Conservation (phyloP, 306 rosid genomes). For the Amphicarpaea edgeworthii region DNA sequence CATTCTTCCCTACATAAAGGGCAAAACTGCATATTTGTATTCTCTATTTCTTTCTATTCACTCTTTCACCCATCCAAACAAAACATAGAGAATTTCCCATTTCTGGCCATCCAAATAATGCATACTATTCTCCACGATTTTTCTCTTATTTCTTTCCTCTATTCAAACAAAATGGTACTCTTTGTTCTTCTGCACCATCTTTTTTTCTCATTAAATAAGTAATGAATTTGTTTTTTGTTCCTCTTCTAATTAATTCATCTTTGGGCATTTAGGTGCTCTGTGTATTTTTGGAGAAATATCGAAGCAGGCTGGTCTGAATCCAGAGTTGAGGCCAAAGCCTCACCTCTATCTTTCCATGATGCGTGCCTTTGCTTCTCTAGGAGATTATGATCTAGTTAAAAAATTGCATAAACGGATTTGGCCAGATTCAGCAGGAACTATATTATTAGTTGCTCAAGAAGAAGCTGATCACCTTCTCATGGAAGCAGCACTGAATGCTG, state of each 20-base stretch:
- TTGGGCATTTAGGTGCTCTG: constrained; percentile 64
- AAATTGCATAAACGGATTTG: constrained; percentile 69
- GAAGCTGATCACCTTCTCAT: constrained; percentile 92
- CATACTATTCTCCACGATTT: neutral
- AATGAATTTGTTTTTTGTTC: constrained; percentile 25
- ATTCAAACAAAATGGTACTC: neutral
- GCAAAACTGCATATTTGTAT: neutral
- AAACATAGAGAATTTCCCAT: neutral
- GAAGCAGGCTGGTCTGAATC: constrained; percentile 68
- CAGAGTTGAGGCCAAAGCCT: constrained; percentile 79
- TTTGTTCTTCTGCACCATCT: neutral
- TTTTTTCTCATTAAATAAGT: constrained; percentile 26
- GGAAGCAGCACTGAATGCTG: constrained; percentile 81
- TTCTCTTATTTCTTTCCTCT: neutral
- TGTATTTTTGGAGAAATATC: constrained; percentile 84
- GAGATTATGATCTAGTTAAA: constrained; percentile 71
- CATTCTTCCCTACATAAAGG: neutral
- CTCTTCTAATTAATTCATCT: constrained; percentile 23
- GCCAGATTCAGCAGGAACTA: constrained; percentile 76
- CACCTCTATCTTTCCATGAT: constrained; percentile 90
- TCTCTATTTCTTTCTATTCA: neutral
- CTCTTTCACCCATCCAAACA: neutral
- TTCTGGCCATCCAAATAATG: neutral
- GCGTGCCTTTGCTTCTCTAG: constrained; percentile 72
- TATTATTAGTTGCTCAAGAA: constrained; percentile 60